Conservation (phyloP, 2,329 filamentous ascomycete species). For the Colletotrichum acutatum region DNA sequence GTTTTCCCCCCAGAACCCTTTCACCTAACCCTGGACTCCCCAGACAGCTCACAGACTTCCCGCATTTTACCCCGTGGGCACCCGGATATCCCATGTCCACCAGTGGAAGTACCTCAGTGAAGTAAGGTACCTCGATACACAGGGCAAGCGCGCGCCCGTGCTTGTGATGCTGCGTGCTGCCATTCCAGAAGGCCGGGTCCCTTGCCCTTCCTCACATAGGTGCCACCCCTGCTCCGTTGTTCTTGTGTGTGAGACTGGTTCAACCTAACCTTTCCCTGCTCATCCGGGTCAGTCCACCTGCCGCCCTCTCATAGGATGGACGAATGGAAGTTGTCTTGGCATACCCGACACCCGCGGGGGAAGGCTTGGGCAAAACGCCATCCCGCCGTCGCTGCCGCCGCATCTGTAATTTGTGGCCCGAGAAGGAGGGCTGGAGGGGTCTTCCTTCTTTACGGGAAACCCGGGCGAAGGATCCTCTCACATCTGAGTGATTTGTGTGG, state of each 20-base stretch:
- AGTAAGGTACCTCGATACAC: too few relatives aligned
- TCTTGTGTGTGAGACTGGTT: not conserved
- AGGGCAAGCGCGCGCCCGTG: slow-evolving; percentile 4
- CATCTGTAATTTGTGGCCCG: not conserved
- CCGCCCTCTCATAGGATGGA: slow-evolving; percentile 33
- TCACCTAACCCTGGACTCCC: slow-evolving; percentile 20
- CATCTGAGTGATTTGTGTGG: not conserved
- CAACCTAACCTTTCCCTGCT: slow-evolving; percentile 16
- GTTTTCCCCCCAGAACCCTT: slow-evolving; percentile 14
- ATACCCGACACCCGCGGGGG: slow-evolving; percentile 22
- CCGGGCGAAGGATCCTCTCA: slow-evolving; percentile 4
- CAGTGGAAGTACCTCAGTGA: not conserved
- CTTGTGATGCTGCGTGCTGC: slow-evolving; percentile 11
- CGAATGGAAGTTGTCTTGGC: slow-evolving; percentile 35
- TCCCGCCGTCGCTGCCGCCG: slow-evolving; percentile 11
- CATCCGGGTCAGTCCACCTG: slow-evolving; percentile 30
- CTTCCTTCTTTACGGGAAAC: not conserved
- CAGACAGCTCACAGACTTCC: slow-evolving; percentile 19
- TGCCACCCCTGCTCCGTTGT: not conserved
- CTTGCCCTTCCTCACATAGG: not conserved
- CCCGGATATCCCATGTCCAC: slow-evolving; percentile 3
- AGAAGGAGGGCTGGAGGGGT: too few relatives aligned
- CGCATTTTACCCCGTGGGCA: slow-evolving; percentile 30
- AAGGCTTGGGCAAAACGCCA: slow-evolving; percentile 7
- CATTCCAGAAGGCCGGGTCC: slow-evolving; percentile 31